A percentile compares a stretch with the other conserved stretches of the same genome.
These are phyloP conservation scores for Lactifluus piperatus DNA, from an alignment of 768 basidiomycete species.

Conservation along the genomic window DNA sequence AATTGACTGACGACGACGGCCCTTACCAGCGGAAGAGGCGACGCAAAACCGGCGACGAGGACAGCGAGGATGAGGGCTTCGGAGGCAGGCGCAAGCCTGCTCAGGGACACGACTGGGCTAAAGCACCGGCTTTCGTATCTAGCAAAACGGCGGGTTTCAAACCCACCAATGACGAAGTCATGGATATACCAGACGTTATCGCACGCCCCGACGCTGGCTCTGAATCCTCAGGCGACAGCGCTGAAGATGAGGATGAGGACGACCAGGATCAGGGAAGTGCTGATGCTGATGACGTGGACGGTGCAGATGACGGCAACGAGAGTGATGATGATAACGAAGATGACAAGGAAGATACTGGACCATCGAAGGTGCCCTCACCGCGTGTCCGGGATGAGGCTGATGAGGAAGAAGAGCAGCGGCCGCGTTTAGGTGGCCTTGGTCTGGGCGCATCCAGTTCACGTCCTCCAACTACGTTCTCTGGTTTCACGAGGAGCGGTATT, in stretches of 20 bases:
- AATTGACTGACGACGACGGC: conserved; percentile 53
- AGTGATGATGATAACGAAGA: conserved; percentile 31
- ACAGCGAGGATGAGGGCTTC: conserved; percentile 42
- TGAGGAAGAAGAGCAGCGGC: conserved; percentile 35
- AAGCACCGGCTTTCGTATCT: conserved; percentile 67
- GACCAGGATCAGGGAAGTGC: conserved; percentile 22
- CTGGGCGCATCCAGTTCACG: conserved; percentile 24
- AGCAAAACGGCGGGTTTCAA: conserved; percentile 29
- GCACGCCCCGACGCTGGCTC: conserved; percentile 23
- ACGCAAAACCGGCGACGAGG: conserved; percentile 57
- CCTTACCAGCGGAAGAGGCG: conserved; percentile 68
- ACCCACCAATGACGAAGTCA: conserved; percentile 30
- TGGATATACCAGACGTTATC: conserved; percentile 27
- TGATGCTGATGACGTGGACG: conserved; percentile 30
- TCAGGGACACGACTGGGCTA: conserved; percentile 59
- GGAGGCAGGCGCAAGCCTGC: conserved; percentile 24
- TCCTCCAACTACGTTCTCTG: conserved; percentile 22
- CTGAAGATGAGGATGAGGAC: conserved; percentile 20
- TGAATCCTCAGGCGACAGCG: conserved; percentile 33
- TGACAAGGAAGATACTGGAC: conserved; percentile 37
- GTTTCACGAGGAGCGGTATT: conserved; percentile 37
- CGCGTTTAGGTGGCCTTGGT: conserved; percentile 41
- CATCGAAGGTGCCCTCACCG: conserved; percentile 48
- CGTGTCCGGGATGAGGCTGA: conserved; percentile 45
- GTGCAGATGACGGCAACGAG: conserved; percentile 29